Percentiles rank a stretch among this genome's conserved stretches.
These are phyloP conservation scores for Panaeolus papilionaceus DNA, from an alignment of 768 basidiomycete species.

Conservation along the genomic window DNA sequence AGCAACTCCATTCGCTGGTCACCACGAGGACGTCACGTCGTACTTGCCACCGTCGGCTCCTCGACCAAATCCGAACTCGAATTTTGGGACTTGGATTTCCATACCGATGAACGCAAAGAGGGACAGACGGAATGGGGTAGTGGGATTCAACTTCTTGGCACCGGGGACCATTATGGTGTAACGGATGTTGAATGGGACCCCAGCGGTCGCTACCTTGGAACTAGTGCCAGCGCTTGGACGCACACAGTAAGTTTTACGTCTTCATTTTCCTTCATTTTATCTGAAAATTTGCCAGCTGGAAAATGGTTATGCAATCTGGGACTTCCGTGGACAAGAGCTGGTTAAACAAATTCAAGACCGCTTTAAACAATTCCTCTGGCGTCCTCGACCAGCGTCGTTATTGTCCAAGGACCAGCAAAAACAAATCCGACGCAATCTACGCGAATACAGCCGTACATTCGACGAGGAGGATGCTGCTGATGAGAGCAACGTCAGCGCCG, in stretches of 20 bases:
- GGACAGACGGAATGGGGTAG: constrained; percentile 79
- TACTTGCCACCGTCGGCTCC: constrained; percentile 95
- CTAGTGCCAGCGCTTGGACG: constrained; percentile 94
- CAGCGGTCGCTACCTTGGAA: constrained; percentile 90
- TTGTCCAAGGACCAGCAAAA: constrained; percentile 89
- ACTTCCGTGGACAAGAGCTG: constrained; percentile 97
- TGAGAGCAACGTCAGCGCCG: constrained; percentile 93
- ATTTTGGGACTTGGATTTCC: constrained; percentile 99
- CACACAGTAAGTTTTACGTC: constrained; percentile 66
- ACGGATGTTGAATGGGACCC: constrained; percentile 99
- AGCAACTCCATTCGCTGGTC: constrained; percentile 98
- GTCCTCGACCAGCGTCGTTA: constrained; percentile 90
- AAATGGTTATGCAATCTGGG: constrained; percentile 96
- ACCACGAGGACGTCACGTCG: constrained; percentile 93
- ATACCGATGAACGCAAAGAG: constrained; percentile 64
- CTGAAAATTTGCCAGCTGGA: constrained; percentile 68
- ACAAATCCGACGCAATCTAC: constrained; percentile 84
- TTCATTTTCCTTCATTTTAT: constrained; percentile 9
- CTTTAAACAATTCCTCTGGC: constrained; percentile 99
- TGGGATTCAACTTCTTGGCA: constrained; percentile 84
- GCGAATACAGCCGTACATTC: constrained; percentile 89
- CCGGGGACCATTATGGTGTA: constrained; percentile 94
- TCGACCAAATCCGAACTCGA: constrained; percentile 96
- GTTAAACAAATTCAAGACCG: constrained; percentile 87
- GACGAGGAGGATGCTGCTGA: constrained; percentile 98